Evolutionary conservation across 371 early-diverging fungal species (phyloP), one percentile per base, ranked within the genome.

Genomic region (Circinella minor): DNA sequence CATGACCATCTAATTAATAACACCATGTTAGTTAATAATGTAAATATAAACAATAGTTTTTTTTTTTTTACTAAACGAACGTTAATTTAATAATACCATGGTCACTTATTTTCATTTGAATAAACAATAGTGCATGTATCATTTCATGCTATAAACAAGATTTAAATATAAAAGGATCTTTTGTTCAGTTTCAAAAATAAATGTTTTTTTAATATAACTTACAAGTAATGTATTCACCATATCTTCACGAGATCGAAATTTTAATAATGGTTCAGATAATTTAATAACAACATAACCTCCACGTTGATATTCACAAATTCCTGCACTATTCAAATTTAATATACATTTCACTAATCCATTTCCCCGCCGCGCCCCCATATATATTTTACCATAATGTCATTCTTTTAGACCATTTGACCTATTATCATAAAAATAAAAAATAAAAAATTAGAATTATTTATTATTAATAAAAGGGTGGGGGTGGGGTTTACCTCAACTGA

Each of bases 261-360:
- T 90, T 46, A 92, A 84, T 0, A 92, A 65, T 36, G 92, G 91
- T 61, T 90, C 89, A 15, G 86, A 86, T 15, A 92, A 69, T 17
- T 86, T 75, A 14, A 92, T 83, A 4, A 78, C 80, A 73, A 86
- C 86, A 36, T 80, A 81, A 0, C 83, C 81, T 0, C 74, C 79
- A 0, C 15, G 39, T 51, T 78, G 76, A 65, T 83, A 85, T 1
- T 73, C 55, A 61, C 85, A 89, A 0, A 83, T 71, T 7, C 86
- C 86, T 1, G 85, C 57, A 57, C 57, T 57, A 54, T 13, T 9
- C 1, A 43, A 43, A n/a, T n/a, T n/a, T 27, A 27, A 27, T 27
- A 27, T 27, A 27, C 27, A n/a, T n/a, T n/a, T n/a, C n/a, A n/a
- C n/a, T n/a, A n/a, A n/a, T n/a, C n/a, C n/a, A n/a, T n/a, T n/a